Conservation (phyloP, 2,329 filamentous ascomycete genomes). For the Coccinonectria pachysandricola region DNA sequence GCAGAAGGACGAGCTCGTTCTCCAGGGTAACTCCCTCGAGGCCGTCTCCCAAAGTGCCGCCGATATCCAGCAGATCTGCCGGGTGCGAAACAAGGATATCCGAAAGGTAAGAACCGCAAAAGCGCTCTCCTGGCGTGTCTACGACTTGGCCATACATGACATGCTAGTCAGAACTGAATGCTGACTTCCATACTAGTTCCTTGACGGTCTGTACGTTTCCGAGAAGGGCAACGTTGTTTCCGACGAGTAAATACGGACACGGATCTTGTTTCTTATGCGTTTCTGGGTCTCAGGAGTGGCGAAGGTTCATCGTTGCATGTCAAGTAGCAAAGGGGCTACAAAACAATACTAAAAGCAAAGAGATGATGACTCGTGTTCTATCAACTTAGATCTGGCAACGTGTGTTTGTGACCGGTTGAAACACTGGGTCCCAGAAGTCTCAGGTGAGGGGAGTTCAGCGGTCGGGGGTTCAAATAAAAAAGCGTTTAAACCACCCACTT, state of each 20-base stretch:
- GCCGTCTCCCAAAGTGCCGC: slow-evolving; percentile 94
- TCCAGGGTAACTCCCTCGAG: slow-evolving; percentile 92
- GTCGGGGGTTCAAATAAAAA: slow-evolving; percentile 10
- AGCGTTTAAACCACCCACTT: slow-evolving; percentile 5
- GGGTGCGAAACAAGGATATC: slow-evolving; percentile 99
- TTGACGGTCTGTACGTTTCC: slow-evolving; percentile 99
- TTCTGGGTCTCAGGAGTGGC: slow-evolving; percentile 54
- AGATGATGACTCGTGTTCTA: slow-evolving; percentile 22
- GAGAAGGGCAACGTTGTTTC: slow-evolving; percentile 93
- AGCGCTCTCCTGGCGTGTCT: neutral
- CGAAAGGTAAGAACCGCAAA: slow-evolving; percentile 60
- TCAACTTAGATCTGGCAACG: slow-evolving; percentile 7
- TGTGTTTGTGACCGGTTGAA: slow-evolving; percentile 4
- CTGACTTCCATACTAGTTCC: slow-evolving; percentile 55
- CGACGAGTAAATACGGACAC: slow-evolving; percentile 48
- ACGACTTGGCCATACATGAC: no score
- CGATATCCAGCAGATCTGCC: slow-evolving; percentile 99
- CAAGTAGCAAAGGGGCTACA: slow-evolving; percentile 43
- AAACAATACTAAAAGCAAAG: slow-evolving; percentile 31
- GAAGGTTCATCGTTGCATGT: slow-evolving; percentile 53
- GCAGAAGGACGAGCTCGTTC: slow-evolving; percentile 95
- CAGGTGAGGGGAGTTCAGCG: slow-evolving; percentile 7
- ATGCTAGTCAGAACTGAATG: slow-evolving; percentile 1
- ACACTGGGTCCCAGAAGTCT: neutral
- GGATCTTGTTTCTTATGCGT: slow-evolving; percentile 44